Evolutionary conservation across 805 yeast species (phyloP).

Genomic region (Metschnikowia chrysomelidarum): DNA sequence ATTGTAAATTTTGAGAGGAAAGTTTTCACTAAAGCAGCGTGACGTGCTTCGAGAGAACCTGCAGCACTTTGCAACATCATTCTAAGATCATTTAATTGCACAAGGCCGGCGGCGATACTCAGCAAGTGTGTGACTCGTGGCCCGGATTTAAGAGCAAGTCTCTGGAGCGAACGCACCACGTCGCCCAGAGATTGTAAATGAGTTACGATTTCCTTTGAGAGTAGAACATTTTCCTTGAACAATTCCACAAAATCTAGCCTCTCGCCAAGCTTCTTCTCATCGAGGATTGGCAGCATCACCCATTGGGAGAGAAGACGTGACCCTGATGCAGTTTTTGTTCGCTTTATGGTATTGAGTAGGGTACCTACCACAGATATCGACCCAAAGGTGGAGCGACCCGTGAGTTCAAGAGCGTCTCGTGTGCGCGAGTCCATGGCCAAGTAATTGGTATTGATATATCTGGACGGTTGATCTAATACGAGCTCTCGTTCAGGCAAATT

Average conservation of each 20-base stretch:
- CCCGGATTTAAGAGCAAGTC: conserved; percentile 39
- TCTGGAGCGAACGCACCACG: conserved; percentile 57
- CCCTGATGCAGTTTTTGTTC: conserved; percentile 82
- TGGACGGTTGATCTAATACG: conserved; percentile 64
- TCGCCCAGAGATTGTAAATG: conserved; percentile 51
- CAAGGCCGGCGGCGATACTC: conserved; percentile 32
- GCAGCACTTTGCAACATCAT: conserved; percentile 18
- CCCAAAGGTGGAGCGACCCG: conserved; percentile 46
- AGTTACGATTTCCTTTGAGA: conserved; percentile 26
- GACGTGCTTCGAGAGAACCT: conserved; percentile 21
- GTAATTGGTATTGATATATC: conserved; percentile 48
- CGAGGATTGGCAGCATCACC: conserved; percentile 77
- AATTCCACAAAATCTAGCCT: conserved; percentile 44
- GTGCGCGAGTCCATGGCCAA: conserved; percentile 84
- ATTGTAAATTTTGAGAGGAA: conserved; percentile 32
- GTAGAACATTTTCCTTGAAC: conserved; percentile 24
- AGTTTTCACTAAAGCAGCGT: conserved; percentile 17
- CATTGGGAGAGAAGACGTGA: conserved; percentile 75
- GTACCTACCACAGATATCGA: conserved; percentile 64
- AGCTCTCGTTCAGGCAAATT: conserved; percentile 69
- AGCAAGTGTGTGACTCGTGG: conserved; percentile 30
- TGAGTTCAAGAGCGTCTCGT: conserved; percentile 71
- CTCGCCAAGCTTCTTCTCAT: conserved; percentile 49
- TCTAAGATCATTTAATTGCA: conserved; percentile 18
- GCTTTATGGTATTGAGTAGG: conserved; percentile 60